Conservation (phyloP, 2,329 filamentous ascomycete species). For the Ophiostoma ips region DNA sequence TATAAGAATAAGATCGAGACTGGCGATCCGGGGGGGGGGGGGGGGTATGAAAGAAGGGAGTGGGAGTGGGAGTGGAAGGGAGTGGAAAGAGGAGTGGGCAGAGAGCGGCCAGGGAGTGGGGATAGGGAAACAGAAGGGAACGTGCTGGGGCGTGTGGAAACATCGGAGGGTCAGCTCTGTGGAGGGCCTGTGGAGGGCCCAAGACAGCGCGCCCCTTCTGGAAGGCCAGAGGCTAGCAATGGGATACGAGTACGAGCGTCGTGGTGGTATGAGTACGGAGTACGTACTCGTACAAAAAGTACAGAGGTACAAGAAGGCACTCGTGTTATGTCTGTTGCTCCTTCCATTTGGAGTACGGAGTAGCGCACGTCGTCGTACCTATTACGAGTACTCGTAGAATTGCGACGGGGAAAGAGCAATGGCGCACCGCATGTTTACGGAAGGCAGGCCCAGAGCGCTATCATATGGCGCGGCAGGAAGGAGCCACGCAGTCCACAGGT, state of each 20-base stretch:
- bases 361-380: too few species aligned
- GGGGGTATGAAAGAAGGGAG: slow-evolving; percentile 3
- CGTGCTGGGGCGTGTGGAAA: slow-evolving; percentile 4
- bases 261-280: too few species aligned
- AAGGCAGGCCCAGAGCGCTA: not conserved
- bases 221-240: too few species aligned
- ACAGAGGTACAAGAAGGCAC: too few species aligned
- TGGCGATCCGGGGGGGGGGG: slow-evolving; percentile 9
- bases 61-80: slow-evolving; percentile 8
- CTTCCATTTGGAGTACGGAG: too few species aligned
- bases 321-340: too few species aligned
- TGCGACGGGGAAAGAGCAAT: too few species aligned
- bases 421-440: not conserved
- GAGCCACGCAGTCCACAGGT: not conserved
- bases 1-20: slow-evolving; percentile 7
- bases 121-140: slow-evolving; percentile 1
- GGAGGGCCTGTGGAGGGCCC: not conserved
- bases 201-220: too few species aligned
- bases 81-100: not conserved
- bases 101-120: not conserved
- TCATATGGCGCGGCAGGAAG: not conserved
- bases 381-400: too few species aligned
- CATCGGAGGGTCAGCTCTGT: not conserved
- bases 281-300: too few species aligned
- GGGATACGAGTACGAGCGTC: too few species aligned